Evolutionary conservation across 805 yeast genomes (phyloP).

Genomic region (Groenewaldozyma salmanticensis): DNA sequence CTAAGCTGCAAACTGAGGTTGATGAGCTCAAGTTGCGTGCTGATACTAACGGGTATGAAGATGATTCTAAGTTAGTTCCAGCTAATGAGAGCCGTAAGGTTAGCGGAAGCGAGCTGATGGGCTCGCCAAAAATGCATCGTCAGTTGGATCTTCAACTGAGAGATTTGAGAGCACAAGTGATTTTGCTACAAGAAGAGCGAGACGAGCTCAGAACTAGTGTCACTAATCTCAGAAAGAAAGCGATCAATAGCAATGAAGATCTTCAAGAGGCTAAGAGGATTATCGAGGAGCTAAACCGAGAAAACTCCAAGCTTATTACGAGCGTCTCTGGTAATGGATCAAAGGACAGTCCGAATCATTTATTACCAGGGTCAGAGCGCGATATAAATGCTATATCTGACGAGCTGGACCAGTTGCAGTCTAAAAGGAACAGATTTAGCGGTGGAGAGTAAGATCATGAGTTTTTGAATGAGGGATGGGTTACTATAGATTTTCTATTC

Average conservation of each 20-base stretch:
- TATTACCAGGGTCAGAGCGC: conserved; percentile 12
- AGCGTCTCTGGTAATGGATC: conserved; percentile 1
- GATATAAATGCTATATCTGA: conserved; percentile 9
- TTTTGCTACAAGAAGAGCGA: conserved; percentile 71
- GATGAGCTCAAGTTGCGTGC: conserved; percentile 54
- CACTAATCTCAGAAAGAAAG: conserved; percentile 25
- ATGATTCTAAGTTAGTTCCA: background rate
- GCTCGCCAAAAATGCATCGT: conserved; percentile 23
- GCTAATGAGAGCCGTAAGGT: background rate
- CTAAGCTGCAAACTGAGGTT: conserved; percentile 50
- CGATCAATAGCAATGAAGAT: conserved; percentile 18
- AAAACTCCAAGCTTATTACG: conserved; percentile 4
- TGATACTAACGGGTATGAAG: conserved; percentile 22
- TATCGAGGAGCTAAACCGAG: conserved; percentile 7
- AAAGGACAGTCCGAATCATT: conserved; percentile 9
- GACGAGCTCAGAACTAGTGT: conserved; percentile 44
- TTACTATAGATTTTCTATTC: no score
- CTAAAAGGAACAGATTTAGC: background rate
- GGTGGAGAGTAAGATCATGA: background rate
- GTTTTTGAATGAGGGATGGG: background rate
- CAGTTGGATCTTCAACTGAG: conserved; percentile 68
- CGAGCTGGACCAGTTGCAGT: conserved; percentile 12
- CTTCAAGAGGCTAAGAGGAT: conserved; percentile 13
- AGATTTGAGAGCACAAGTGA: conserved; percentile 77
- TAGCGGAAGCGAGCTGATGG: background rate